phyloP scores from a whole-genome alignment of 2,329 filamentous ascomycete species.

The Aspergillus oerlinghausenensis region DNA sequence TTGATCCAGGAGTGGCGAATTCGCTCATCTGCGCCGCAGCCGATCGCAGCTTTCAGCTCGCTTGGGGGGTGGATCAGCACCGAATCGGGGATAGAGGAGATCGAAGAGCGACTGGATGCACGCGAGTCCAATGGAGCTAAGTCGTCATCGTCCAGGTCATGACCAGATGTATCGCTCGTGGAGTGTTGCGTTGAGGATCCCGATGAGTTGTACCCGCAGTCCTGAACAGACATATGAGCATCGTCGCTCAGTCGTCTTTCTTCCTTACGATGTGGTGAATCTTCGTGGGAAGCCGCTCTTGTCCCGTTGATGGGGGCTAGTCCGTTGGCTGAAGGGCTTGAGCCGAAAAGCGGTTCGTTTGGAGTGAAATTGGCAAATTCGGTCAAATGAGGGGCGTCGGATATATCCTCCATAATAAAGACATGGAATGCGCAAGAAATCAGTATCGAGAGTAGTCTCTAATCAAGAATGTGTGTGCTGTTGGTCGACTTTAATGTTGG shows the following conservation, averaged over 20 bases:
- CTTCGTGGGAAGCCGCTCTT: neutral
- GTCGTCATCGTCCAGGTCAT: slow-evolving; percentile 25
- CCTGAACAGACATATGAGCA: slow-evolving; percentile 16
- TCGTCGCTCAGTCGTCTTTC: slow-evolving; percentile 12
- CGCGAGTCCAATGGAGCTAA: slow-evolving; percentile 22
- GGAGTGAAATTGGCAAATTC: neutral
- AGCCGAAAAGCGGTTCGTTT: neutral
- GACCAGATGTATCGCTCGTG: slow-evolving; percentile 21
- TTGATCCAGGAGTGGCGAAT: slow-evolving; percentile 16
- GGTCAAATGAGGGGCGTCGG: neutral
- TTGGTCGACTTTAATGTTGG: too few relatives aligned
- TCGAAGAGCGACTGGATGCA: slow-evolving; percentile 37
- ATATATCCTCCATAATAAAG: slow-evolving; percentile 1
- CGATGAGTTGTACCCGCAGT: slow-evolving; percentile 32
- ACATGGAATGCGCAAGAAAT: neutral
- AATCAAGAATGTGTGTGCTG: neutral
- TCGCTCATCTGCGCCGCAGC: slow-evolving; percentile 17
- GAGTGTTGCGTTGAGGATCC: slow-evolving; percentile 29
- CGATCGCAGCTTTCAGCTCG: slow-evolving; percentile 17
- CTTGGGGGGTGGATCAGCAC: slow-evolving; percentile 31
- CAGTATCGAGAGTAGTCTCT: too few relatives aligned
- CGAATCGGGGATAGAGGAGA: slow-evolving; percentile 39
- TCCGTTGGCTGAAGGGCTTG: neutral
- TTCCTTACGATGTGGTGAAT: slow-evolving; percentile 5
- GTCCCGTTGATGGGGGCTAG: neutral